Conservation (phyloP, 2,329 filamentous ascomycete genomes). For the Geosmithia putterillii region DNA sequence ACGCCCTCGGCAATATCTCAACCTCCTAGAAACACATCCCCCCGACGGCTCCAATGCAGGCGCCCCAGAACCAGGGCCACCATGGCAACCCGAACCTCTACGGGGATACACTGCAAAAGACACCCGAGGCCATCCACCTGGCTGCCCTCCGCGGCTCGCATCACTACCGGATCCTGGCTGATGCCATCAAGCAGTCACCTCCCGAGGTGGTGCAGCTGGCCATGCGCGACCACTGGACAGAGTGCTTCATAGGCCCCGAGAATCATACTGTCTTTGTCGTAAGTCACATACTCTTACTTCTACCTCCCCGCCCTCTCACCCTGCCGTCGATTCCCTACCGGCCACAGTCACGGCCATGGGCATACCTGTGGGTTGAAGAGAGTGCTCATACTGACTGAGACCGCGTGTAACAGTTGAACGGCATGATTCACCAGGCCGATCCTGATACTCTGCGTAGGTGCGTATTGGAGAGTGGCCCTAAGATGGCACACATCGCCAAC, state of each 20-base stretch:
- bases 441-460: constrained; percentile 21
- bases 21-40: no score
- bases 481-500: constrained; percentile 26
- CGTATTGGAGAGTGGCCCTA: constrained; percentile 32
- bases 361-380: constrained; percentile 15
- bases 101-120: no score
- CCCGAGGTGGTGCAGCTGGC: constrained; percentile 32
- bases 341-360: no score
- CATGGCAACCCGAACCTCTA: no score
- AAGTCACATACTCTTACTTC: constrained; percentile 10
- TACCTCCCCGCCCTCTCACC: constrained; percentile 15
- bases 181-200: constrained; percentile 23
- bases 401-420: constrained; percentile 29
- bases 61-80: no score
- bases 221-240: constrained; percentile 38
- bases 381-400: background rate
- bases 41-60: no score
- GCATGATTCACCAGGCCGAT: constrained; percentile 30
- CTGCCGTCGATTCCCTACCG: no score
- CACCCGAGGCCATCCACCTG: background rate
- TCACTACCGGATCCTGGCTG: background rate
- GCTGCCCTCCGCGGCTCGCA: background rate
- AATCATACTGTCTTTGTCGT: constrained; percentile 42
- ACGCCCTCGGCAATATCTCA: no score
- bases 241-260: constrained; percentile 34